Percentiles rank a stretch among this genome's conserved stretches.
Conservation (phyloP, 805 yeast genomes). For the Metschnikowia hibisci region DNA sequence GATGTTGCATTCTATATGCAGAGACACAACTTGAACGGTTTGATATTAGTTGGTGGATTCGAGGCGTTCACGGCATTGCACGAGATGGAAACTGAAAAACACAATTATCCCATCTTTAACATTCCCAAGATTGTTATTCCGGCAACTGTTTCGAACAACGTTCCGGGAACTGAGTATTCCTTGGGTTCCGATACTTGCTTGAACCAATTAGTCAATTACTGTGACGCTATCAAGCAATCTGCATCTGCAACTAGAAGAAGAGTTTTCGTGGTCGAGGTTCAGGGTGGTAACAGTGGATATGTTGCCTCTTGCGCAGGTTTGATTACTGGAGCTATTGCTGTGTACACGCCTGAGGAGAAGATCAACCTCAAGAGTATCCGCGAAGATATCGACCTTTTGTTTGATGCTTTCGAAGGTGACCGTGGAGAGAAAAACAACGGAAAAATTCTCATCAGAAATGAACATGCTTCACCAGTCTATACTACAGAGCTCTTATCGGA, state of each 20-base stretch:
- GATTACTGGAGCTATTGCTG: conserved; percentile 86
- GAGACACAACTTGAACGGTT: conserved; percentile 81
- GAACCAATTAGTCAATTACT: conserved; percentile 84
- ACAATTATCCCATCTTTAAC: conserved; percentile 81
- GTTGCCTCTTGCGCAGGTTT: conserved; percentile 83
- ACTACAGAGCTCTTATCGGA: conserved; percentile 79
- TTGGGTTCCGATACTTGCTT: conserved; percentile 94
- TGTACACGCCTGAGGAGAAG: conserved; percentile 88
- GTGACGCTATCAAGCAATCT: conserved; percentile 91
- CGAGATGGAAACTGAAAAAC: conserved; percentile 74
- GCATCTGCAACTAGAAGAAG: conserved; percentile 94
- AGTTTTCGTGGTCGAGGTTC: conserved; percentile 95
- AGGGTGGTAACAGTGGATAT: conserved; percentile 96
- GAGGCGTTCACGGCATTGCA: conserved; percentile 90
- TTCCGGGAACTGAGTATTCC: conserved; percentile 98
- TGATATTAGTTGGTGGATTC: conserved; percentile 91
- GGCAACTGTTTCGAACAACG: conserved; percentile 94
- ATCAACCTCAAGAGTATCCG: conserved; percentile 38
- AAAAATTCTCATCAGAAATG: conserved; percentile 78
- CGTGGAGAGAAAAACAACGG: conserved; percentile 81
- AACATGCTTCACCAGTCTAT: conserved; percentile 76
- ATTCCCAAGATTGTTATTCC: conserved; percentile 94
- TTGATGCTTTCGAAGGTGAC: conserved; percentile 66
- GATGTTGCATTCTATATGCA: conserved; percentile 91
- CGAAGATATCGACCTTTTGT: conserved; percentile 41